phyloP scores from a whole-genome alignment of 331 rosid species.

The Telfairia occidentalis region DNA sequence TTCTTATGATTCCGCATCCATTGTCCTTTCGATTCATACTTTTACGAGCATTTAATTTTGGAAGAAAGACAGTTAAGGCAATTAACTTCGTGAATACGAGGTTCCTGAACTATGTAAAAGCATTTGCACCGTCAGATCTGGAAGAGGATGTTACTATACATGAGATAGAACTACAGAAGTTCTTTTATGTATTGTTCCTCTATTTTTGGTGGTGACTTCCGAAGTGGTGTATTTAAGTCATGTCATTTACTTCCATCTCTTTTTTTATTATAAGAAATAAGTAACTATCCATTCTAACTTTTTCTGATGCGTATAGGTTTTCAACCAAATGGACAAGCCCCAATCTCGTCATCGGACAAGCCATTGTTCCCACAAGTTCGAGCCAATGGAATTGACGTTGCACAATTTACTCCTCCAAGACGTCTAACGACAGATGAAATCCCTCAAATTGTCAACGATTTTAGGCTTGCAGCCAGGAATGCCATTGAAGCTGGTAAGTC shows the following conservation, averaged over 20 bases:
- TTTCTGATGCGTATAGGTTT: conserved; percentile 18
- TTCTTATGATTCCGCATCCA: background rate
- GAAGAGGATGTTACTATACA: background rate
- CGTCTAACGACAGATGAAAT: conserved; percentile 29
- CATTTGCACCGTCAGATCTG: background rate
- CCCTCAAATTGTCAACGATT: conserved; percentile 30
- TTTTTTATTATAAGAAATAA: background rate
- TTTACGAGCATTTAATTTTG: background rate
- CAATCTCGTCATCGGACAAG: conserved; percentile 50
- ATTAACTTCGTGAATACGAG: background rate
- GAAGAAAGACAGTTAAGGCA: background rate
- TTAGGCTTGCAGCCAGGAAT: conserved; percentile 47
- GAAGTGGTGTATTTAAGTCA: background rate
- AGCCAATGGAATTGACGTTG: conserved; percentile 21
- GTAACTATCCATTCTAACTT: background rate
- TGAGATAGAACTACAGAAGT: background rate
- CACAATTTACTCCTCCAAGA: conserved; percentile 34
- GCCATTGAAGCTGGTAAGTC: conserved; percentile 57
- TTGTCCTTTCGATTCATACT: background rate
- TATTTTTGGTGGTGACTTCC: background rate
- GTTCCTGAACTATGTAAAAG: background rate
- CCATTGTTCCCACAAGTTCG: conserved; percentile 22
- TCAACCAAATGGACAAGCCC: conserved; percentile 57
- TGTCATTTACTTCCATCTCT: background rate
- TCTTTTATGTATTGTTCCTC: background rate